Evolutionary conservation across 257 asterid genomes (phyloP).

Genomic region (Ilex asprella): DNA sequence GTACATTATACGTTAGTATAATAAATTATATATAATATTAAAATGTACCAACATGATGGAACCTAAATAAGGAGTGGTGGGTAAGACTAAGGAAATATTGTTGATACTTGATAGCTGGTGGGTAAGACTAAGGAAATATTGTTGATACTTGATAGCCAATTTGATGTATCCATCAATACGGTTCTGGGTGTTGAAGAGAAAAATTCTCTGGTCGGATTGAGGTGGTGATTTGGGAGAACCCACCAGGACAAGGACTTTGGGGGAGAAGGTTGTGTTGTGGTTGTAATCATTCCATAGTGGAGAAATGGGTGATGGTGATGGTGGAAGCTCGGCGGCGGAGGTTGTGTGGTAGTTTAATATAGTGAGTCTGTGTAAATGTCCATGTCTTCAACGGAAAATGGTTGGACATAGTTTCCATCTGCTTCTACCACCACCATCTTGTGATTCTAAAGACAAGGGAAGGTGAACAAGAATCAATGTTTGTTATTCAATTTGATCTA

Average conservation of each 20-base stretch:
- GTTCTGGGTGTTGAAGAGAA: conserved; percentile 63
- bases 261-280: conserved; percentile 46
- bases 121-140: conserved; percentile 63
- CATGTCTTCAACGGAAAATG: conserved; percentile 48
- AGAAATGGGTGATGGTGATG: conserved; percentile 38
- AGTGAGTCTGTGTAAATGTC: conserved; percentile 75
- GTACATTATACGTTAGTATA: no score
- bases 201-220: conserved; percentile 25
- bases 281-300: conserved; percentile 66
- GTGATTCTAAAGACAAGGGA: conserved; percentile 39
- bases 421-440: conserved; percentile 71
- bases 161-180: conserved; percentile 44
- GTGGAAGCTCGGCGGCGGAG: conserved; percentile 33
- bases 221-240: conserved; percentile 49
- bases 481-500: no score
- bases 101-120: conserved; percentile 38
- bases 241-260: conserved; percentile 26
- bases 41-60: conserved; percentile 23
- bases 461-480: background rate
- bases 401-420: conserved; percentile 70
- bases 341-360: conserved; percentile 52
- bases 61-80: conserved; percentile 65
- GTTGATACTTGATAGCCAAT: conserved; percentile 55
- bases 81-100: conserved; percentile 57
- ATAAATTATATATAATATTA: no score